phyloP scores from a whole-genome alignment of 2,329 filamentous ascomycete species.

The Pyrenophora seminiperda region DNA sequence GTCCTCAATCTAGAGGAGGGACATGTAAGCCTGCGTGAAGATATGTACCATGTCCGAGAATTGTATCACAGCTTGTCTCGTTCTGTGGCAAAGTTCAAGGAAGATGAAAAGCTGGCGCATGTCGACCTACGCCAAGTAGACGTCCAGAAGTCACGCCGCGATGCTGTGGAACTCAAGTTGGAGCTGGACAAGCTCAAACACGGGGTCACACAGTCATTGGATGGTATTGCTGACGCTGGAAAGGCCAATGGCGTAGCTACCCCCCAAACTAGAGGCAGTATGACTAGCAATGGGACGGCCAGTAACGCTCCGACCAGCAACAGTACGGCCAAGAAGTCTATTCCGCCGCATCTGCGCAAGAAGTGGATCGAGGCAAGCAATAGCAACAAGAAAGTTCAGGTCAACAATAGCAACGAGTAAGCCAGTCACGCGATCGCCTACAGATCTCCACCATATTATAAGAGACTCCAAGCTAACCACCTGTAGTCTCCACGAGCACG shows the following conservation, averaged over 20 bases:
- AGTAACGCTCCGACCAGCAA: constrained; percentile 6
- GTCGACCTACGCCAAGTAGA: constrained; percentile 21
- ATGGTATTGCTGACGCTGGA: constrained; percentile 13
- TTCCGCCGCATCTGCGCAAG: constrained; percentile 27
- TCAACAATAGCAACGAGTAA: neutral
- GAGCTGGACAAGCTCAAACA: constrained; percentile 26
- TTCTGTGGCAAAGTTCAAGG: constrained; percentile 29
- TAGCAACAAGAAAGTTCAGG: constrained; percentile 15
- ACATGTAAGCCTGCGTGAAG: constrained; percentile 17
- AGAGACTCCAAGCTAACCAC: constrained; percentile 2
- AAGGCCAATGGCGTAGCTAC: constrained; percentile 13
- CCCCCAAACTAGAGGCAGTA: constrained; percentile 8
- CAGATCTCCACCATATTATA: neutral
- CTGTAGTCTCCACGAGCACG: constrained; percentile 4
- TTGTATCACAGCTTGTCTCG: constrained; percentile 21
- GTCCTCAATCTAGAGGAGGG: constrained; percentile 25
- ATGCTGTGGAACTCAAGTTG: constrained; percentile 16
- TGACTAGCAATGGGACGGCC: constrained; percentile 9
- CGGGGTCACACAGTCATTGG: constrained; percentile 13
- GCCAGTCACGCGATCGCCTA: neutral
- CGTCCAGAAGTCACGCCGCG: constrained; percentile 16
- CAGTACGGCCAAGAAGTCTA: constrained; percentile 12
- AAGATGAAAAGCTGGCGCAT: constrained; percentile 23
- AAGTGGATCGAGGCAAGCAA: constrained; percentile 1
- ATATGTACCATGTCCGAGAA: constrained; percentile 24